Base-by-base conservation (phyloP, 108 stramenopile genomes). In the Nannochloropsis oceanica region DNA sequence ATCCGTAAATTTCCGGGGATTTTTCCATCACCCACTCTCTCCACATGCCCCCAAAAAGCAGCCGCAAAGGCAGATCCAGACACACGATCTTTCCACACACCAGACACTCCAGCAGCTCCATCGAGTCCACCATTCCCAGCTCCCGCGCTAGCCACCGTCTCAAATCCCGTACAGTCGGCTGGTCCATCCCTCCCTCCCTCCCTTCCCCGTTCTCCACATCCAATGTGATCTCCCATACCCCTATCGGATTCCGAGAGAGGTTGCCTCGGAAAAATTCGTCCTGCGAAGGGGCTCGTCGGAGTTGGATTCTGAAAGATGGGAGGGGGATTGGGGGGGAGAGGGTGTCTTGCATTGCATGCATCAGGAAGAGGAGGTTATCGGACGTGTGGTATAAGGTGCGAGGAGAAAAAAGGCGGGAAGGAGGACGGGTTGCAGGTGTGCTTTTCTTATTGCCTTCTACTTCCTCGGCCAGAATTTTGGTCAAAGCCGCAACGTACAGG, bases 191-290 rank as follows among this genome's bases (percentile, higher is more conserved):
- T 13, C 84, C 86, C 27, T 43, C 20, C 43, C 84, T 43, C 26
- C 27, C 11, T 22, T 43, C 44, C 27, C 25, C 87, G 0, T 79
- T 87, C 25, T 43, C 73, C 11, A 87, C 85, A 12, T 83, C 18
- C 27, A 86, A 79, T 43, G 87, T 13, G 25, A 90, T 79, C 79
- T 90, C 89, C 22, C 83, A 82, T 22, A 83, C 83, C 82, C 73
- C 86, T 10, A 90, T 34, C 43, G 89, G 86, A n/a, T 87, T 89
- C 26, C 84, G 84, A 1, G 88, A 42, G 44, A 91, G 46, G 18
- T 86, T 89, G 1, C 89, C 89, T 14, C 89, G 83, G 83, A 91
- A 91, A 34, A 89, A 91, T 34, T 91, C 90, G 50, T 91, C 91
- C 84, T 91, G 91, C n/a, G 91, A 89, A 12, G 90, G 90, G 27